A percentile compares a stretch with the other conserved stretches of the same genome.
Conservation (phyloP, 805 yeast genomes). For the Saccharomycopsis schoenii region DNA sequence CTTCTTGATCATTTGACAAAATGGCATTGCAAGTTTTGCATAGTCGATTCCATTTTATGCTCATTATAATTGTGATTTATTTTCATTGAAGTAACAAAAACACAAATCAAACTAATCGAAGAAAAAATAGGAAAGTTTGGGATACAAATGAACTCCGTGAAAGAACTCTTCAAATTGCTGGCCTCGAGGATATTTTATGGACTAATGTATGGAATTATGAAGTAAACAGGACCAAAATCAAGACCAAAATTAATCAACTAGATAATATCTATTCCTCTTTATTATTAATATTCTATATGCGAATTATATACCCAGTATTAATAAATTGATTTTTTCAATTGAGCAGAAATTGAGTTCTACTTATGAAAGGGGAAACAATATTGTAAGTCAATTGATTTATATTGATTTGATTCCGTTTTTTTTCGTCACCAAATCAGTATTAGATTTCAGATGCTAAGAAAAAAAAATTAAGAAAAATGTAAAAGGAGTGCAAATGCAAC, state of each 20-base stretch:
- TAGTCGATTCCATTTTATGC: conserved; percentile 13
- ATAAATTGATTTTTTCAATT: background rate
- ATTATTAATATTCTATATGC: no score
- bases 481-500: background rate
- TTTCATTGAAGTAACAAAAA: background rate
- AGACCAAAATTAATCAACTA: no score
- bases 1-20: conserved; percentile 4
- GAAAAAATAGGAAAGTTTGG: background rate
- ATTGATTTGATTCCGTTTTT: background rate
- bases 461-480: background rate
- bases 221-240: no score
- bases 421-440: background rate
- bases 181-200: no score
- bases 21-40: conserved; percentile 13
- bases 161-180: no score
- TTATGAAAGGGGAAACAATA: background rate
- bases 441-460: background rate
- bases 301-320: no score
- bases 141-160: background rate
- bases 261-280: no score
- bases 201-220: no score
- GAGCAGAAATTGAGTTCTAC: background rate
- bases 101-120: background rate
- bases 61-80: background rate
- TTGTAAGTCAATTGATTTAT: background rate